Conservation (phyloP, 176 grass and related monocot species). For the Ensete ventricosum region DNA sequence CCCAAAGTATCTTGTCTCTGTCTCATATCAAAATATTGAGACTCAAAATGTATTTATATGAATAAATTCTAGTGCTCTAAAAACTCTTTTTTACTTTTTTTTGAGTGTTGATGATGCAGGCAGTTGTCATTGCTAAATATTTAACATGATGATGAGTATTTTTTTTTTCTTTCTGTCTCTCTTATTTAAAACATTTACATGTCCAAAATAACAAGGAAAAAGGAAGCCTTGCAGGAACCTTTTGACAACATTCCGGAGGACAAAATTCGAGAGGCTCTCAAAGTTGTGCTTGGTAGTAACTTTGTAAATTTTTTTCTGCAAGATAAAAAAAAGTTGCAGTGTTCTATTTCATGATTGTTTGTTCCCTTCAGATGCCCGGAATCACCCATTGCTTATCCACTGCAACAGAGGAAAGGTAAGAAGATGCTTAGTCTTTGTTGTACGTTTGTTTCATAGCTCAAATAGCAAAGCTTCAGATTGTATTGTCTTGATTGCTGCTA, state of each 20-base stretch:
- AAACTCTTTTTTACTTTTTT: too few relatives aligned
- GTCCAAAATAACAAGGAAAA: too few relatives aligned
- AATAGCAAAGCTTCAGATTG: background rate
- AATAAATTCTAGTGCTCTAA: too few relatives aligned
- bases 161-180: too few relatives aligned
- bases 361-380: constrained; percentile 49
- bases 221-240: constrained; percentile 40
- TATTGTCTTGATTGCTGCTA: background rate
- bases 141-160: too few relatives aligned
- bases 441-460: background rate
- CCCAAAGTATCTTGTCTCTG: too few relatives aligned
- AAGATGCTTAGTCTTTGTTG: background rate
- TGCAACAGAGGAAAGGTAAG: constrained; percentile 89
- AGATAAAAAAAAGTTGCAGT: background rate
- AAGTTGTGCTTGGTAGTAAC: constrained; percentile 59
- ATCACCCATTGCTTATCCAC: constrained; percentile 84
- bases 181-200: too few relatives aligned
- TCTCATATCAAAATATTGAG: too few relatives aligned
- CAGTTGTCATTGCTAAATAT: too few relatives aligned
- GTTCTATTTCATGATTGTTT: background rate
- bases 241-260: constrained; percentile 73
- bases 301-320: background rate
- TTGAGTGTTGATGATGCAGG: too few relatives aligned
- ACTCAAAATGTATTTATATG: too few relatives aligned
- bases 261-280: constrained; percentile 63